Conservation (phyloP, 331 rosid genomes). For the Rosa hybrid region DNA sequence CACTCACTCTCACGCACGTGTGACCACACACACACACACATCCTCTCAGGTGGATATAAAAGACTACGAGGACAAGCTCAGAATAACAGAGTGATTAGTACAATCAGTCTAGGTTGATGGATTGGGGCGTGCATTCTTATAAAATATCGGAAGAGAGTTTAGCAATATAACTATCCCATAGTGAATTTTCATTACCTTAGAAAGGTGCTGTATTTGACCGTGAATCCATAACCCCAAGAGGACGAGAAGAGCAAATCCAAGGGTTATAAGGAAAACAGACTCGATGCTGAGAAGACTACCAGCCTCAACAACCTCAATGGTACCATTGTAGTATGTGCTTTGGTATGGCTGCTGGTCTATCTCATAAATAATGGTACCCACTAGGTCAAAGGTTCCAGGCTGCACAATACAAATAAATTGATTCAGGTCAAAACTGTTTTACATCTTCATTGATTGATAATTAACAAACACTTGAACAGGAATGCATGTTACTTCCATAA, state of each 20-base stretch:
- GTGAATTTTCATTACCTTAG: conserved; percentile 59
- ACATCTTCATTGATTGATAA: neutral
- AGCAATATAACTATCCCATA: neutral
- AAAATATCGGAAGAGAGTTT: neutral
- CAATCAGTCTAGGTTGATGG: neutral
- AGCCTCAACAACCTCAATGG: conserved; percentile 81
- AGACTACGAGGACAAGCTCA: neutral
- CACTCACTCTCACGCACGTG: neutral
- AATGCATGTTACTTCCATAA: conserved; percentile 14
- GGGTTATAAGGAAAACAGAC: conserved; percentile 81
- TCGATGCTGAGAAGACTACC: conserved; percentile 59
- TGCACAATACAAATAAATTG: conserved; percentile 38
- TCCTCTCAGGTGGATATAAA: neutral
- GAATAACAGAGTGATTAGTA: neutral
- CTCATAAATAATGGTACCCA: conserved; percentile 79
- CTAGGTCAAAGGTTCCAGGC: conserved; percentile 94
- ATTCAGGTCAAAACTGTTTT: conserved; percentile 7
- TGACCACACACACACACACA: neutral
- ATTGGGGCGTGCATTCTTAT: neutral
- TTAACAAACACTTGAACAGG: neutral
- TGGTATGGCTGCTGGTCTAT: conserved; percentile 75
- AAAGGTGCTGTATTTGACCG: conserved; percentile 77
- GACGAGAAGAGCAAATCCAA: conserved; percentile 74
- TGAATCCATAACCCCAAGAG: conserved; percentile 75
- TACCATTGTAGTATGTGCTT: conserved; percentile 84